A percentile compares a stretch with the other conserved stretches of the same genome.
Evolutionary conservation across 768 basidiomycete species (phyloP).

Genomic region (Crassisporium funariophilum): DNA sequence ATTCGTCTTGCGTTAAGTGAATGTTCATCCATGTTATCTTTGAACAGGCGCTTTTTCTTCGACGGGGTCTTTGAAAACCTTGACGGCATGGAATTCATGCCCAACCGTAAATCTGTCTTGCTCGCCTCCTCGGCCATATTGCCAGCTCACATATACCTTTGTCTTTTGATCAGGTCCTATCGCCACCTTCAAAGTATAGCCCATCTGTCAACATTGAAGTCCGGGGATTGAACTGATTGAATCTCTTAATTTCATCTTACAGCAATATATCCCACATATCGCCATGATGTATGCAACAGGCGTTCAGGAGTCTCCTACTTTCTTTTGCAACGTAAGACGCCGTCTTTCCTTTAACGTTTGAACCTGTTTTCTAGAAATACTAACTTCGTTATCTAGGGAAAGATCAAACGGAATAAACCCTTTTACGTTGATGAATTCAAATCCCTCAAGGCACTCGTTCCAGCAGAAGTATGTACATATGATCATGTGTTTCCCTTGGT

Average conservation of each 20-base stretch:
- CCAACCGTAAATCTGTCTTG: constrained; percentile 40
- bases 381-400: constrained; percentile 43
- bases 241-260: constrained; percentile 9
- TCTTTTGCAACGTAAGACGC: constrained; percentile 44
- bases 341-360: neutral
- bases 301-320: constrained; percentile 37
- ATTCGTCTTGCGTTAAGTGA: constrained; percentile 1
- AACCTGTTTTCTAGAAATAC: constrained; percentile 20
- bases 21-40: constrained; percentile 2
- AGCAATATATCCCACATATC: constrained; percentile 53
- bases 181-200: constrained; percentile 50
- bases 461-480: constrained; percentile 46
- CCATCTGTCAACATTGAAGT: neutral
- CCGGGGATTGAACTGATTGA: neutral
- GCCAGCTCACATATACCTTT: constrained; percentile 3
- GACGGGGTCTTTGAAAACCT: constrained; percentile 70
- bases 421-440: constrained; percentile 69
- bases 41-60: constrained; percentile 53
- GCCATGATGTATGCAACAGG: constrained; percentile 43
- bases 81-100: constrained; percentile 60
- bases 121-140: constrained; percentile 8
- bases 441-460: constrained; percentile 56
- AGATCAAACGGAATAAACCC: constrained; percentile 60
- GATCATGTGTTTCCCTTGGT: neutral
- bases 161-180: constrained; percentile 40